phyloP scores from a whole-genome alignment of 768 basidiomycete genomes.

The Kwoniella botswanensis region DNA sequence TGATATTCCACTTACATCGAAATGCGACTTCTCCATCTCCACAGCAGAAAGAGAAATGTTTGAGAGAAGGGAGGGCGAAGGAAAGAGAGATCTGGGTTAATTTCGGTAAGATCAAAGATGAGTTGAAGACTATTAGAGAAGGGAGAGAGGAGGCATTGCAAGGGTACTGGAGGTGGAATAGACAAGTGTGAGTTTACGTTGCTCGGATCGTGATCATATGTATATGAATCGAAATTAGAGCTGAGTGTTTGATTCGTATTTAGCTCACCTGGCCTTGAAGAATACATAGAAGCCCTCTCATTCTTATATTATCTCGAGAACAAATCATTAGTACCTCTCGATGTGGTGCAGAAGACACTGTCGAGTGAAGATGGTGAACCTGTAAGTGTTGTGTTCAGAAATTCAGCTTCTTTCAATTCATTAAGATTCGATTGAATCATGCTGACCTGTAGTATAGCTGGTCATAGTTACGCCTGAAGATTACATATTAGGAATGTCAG shows the following conservation, averaged over 20 bases:
- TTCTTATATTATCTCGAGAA: constrained; percentile 84
- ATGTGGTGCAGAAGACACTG: constrained; percentile 70
- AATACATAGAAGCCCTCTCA: constrained; percentile 92
- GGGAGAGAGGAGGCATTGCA: constrained; percentile 20
- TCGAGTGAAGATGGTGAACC: constrained; percentile 67
- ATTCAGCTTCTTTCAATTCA: too few species aligned
- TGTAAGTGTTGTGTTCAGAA: constrained; percentile 61
- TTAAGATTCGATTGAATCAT: too few species aligned
- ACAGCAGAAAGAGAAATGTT: constrained; percentile 43
- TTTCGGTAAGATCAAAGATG: constrained; percentile 67
- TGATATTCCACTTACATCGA: constrained; percentile 90
- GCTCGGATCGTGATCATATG: background rate
- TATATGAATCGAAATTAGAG: background rate
- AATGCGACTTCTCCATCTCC: constrained; percentile 57
- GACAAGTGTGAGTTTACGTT: constrained; percentile 51
- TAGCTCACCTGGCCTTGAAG: constrained; percentile 72
- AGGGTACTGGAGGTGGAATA: constrained; percentile 47
- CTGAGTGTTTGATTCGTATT: background rate
- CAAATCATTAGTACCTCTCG: constrained; percentile 66
- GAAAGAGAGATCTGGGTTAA: constrained; percentile 70
- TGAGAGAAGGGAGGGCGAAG: constrained; percentile 62
- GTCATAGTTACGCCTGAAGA: constrained; percentile 78
- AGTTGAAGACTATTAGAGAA: constrained; percentile 30
- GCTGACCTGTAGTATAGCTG: constrained; percentile 62
- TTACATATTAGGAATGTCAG: constrained; percentile 88